Base-by-base conservation (phyloP, 331 rosid genomes). In the Rosa hybrid region DNA sequence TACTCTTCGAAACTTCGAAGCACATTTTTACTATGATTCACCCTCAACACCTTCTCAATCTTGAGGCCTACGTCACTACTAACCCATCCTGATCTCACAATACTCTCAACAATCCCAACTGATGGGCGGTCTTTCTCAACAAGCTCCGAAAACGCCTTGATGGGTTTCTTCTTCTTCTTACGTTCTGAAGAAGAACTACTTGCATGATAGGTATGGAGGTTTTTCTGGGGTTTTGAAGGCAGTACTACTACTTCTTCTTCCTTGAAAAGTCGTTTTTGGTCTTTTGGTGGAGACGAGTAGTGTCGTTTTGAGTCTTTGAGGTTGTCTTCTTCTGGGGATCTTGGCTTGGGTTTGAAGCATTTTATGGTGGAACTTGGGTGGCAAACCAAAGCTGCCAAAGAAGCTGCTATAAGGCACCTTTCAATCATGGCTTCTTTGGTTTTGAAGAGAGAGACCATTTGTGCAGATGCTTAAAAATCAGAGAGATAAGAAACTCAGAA, bases 311-410 rank as follows among this genome's bases (percentile, higher is more conserved):
- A 38, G 45, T 67, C 45, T 42, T 39, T 59, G 56, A 62, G 79
- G 21, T 71, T 23, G 17, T 53, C 38, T 25, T 42, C 12, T 18
- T 76, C 54, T 18, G 76, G 53, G 14, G 84, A 81, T 50, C 12
- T 21, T 11, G 82, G 59, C 71, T 27, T 73, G 6, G 82, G 79
- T 7, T 41, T 72, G 82, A 83, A 83, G 25, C 75, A 72, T 49
- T 48, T 78, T 16, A 78, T 78, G 71, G 82, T 72, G 71, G 80
- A 45, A 46, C 83, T 73, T 30, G 79, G 86, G 74, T 78, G 86
- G 41, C 82, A 78, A 3, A 51, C 76, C 50, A 78, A 41, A 4
- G 81, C 53, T 50, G 83, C 86, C 20, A 78, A 64, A 54, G 82
- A 78, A 50, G 82, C 79, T 64, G 77, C 86, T 8, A 78, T 73